A percentile compares a stretch with the other conserved stretches of the same genome.
Conservation (phyloP, 108 stramenopile genomes). For the Discostella stelligeroides region DNA sequence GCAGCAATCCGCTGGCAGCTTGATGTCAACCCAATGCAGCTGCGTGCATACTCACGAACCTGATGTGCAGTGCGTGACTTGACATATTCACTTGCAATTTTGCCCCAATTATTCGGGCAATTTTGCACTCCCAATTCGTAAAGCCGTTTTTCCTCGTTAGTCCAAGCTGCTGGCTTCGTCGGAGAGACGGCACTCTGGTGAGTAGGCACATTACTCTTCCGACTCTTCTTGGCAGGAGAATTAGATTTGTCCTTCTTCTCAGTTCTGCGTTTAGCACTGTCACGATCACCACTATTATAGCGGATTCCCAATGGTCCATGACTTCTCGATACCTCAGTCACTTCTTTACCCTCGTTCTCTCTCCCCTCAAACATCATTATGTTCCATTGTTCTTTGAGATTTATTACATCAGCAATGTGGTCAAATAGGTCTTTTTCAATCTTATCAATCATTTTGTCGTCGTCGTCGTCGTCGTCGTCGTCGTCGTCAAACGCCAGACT, state of each 20-base stretch:
- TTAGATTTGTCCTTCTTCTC: neutral
- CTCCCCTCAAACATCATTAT: no score
- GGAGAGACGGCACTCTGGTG: neutral
- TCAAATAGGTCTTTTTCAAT: no score
- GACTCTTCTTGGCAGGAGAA: neutral
- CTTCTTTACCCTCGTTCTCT: no score
- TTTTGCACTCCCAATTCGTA: neutral
- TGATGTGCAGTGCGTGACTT: neutral
- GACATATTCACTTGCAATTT: neutral
- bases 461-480: no score
- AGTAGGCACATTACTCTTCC: neutral
- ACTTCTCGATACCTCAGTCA: no score
- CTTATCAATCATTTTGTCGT: no score
- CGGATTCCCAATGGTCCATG: no score
- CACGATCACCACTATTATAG: neutral
- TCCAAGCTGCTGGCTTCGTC: neutral
- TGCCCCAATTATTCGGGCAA: neutral
- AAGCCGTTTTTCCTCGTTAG: neutral
- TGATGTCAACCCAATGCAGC: neutral
- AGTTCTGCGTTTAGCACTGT: neutral
- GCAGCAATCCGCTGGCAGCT: no score
- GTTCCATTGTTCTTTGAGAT: no score
- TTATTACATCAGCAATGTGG: no score
- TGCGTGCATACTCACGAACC: slow-evolving; percentile 1
- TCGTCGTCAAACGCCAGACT: no score